A percentile compares a stretch with the other conserved stretches of the same genome.
Conservation (phyloP, 495 filamentous ascomycete species). For the Tuber magnatum region DNA sequence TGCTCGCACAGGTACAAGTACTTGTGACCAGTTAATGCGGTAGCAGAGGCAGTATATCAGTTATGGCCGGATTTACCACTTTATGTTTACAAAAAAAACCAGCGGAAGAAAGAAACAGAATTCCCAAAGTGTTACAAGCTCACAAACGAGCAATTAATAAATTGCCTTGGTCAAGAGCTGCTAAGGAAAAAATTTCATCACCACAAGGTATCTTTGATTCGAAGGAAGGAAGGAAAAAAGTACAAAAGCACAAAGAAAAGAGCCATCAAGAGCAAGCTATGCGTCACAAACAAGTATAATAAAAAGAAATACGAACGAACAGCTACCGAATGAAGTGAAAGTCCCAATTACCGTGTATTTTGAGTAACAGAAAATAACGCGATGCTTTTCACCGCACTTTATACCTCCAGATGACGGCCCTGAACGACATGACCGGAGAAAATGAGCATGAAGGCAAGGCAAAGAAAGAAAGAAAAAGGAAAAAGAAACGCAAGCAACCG, state of each 20-base stretch:
- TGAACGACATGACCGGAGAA: constrained; percentile 10
- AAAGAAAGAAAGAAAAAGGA: constrained; percentile 11
- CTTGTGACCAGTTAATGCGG: too few species aligned
- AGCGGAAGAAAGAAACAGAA: not conserved
- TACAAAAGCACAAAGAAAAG: constrained; percentile 10
- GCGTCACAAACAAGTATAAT: constrained; percentile 19
- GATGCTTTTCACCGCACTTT: constrained; percentile 24
- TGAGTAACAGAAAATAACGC: constrained; percentile 30
- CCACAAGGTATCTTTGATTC: constrained; percentile 28
- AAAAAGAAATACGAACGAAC: constrained; percentile 3
- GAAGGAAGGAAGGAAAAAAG: constrained; percentile 11
- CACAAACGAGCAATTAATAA: not conserved
- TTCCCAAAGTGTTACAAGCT: not conserved
- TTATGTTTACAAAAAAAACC: not conserved
- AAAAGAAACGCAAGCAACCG: constrained; percentile 25
- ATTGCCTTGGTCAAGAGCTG: constrained; percentile 6
- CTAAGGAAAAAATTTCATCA: constrained; percentile 1
- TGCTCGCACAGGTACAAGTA: too few species aligned
- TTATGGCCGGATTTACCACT: not conserved
- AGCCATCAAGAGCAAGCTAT: constrained; percentile 23
- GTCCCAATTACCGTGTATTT: constrained; percentile 38
- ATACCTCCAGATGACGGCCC: constrained; percentile 29
- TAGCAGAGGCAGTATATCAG: not conserved
- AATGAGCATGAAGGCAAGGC: constrained; percentile 20
- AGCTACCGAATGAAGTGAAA: constrained; percentile 25